These are phyloP conservation scores for Neofusicoccum parvum DNA, from an alignment of 2,329 filamentous ascomycete genomes.

Conservation along the genomic window DNA sequence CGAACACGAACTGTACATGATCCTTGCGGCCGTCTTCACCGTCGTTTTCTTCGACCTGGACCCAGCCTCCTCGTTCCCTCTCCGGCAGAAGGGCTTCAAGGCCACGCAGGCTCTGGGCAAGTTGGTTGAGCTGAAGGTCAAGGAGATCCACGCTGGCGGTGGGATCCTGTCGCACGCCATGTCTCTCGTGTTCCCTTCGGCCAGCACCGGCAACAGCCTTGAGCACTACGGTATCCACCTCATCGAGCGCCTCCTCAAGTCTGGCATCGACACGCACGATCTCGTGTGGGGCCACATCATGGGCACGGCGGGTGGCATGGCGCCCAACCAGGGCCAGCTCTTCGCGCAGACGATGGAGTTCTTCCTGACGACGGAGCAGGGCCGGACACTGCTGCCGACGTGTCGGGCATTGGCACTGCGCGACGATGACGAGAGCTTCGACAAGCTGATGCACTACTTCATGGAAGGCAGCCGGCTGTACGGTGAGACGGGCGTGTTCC, in stretches of 20 bases:
- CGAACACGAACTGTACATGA: constrained; percentile 56
- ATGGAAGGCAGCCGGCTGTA: constrained; percentile 48
- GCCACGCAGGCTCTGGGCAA: constrained; percentile 54
- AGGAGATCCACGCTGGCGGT: constrained; percentile 46
- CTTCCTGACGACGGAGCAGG: constrained; percentile 52
- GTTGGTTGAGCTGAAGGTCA: constrained; percentile 52
- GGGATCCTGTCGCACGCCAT: constrained; percentile 45
- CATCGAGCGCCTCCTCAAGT: constrained; percentile 55
- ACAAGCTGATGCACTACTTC: constrained; percentile 54
- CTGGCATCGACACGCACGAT: constrained; percentile 49
- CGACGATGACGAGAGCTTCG: constrained; percentile 47
- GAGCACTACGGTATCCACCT: constrained; percentile 59
- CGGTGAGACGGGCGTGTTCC: constrained; percentile 47
- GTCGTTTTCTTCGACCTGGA: constrained; percentile 59
- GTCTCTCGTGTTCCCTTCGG: constrained; percentile 40
- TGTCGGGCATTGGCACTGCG: constrained; percentile 52
- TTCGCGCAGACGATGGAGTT: constrained; percentile 61
- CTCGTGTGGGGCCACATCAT: constrained; percentile 61
- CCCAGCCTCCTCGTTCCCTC: constrained; percentile 53
- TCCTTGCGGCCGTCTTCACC: constrained; percentile 56
- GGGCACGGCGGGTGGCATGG: constrained; percentile 54
- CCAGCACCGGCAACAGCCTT: constrained; percentile 42
- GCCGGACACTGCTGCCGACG: constrained; percentile 49
- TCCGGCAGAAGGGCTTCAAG: constrained; percentile 52
- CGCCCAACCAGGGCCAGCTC: constrained; percentile 57